These are phyloP conservation scores for Ascochyta clinopodiicola DNA, from an alignment of 2,329 filamentous ascomycete genomes.

Conservation along the genomic window DNA sequence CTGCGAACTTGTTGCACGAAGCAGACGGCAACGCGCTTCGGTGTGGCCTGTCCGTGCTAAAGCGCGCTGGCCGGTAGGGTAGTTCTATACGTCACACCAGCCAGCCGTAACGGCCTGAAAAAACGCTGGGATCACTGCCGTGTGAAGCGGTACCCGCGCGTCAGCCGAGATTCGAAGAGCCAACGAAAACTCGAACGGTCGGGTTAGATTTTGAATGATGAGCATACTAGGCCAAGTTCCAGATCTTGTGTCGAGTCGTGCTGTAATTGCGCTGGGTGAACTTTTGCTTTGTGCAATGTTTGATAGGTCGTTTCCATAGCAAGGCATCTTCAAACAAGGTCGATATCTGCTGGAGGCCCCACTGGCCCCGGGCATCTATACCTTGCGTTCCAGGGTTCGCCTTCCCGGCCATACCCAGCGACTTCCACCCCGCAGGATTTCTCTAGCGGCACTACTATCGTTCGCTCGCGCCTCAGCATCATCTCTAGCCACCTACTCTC, in stretches of 20 bases:
- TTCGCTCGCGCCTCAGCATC: slow-evolving; percentile 20
- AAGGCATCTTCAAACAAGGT: slow-evolving; percentile 16
- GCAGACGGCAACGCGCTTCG: neutral
- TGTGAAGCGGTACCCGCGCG: slow-evolving; percentile 15
- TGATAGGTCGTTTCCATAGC: slow-evolving; percentile 25
- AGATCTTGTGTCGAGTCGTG: slow-evolving; percentile 11
- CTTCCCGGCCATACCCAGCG: slow-evolving; percentile 22
- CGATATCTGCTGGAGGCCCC: slow-evolving; percentile 1
- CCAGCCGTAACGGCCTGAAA: slow-evolving; percentile 8
- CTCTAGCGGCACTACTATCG: slow-evolving; percentile 18
- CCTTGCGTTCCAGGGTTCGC: slow-evolving; percentile 16
- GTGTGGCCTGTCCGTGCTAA: neutral
- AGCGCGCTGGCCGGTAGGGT: slow-evolving; percentile 1
- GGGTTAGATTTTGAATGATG: neutral
- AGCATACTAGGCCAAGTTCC: slow-evolving; percentile 1
- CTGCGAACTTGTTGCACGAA: neutral
- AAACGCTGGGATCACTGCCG: slow-evolving; percentile 3
- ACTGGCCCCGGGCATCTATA: slow-evolving; percentile 8
- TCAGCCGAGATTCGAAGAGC: slow-evolving; percentile 11
- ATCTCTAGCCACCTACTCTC: slow-evolving; percentile 16
- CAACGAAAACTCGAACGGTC: slow-evolving; percentile 21
- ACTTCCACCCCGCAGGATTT: slow-evolving; percentile 27
- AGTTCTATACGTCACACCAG: slow-evolving; percentile 16
- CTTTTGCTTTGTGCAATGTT: slow-evolving; percentile 8
- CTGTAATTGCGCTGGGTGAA: slow-evolving; percentile 23